Evolutionary conservation across 768 basidiomycete species (phyloP).

Genomic region (Termitomyces sp.): DNA sequence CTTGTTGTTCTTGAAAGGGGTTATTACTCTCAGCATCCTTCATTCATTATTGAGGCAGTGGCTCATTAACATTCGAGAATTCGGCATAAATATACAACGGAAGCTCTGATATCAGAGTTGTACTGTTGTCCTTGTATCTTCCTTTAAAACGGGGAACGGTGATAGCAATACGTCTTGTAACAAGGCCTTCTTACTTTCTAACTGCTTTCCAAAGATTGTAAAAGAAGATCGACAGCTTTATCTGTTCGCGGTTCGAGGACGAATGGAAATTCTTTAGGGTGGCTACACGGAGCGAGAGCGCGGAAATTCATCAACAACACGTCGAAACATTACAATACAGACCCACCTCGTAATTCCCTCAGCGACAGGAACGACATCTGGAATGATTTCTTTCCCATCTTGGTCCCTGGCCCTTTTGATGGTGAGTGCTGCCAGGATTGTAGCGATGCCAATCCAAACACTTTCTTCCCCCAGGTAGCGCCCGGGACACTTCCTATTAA

Average conservation of each 20-base stretch:
- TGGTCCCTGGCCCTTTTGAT: slow-evolving; percentile 28
- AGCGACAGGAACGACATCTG: slow-evolving; percentile 8
- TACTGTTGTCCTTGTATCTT: too few species aligned
- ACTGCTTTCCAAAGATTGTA: not conserved
- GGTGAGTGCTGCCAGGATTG: slow-evolving; percentile 22
- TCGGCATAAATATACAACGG: too few species aligned
- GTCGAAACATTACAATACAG: not conserved
- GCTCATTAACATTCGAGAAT: too few species aligned
- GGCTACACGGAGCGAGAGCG: not conserved
- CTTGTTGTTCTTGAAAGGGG: not conserved
- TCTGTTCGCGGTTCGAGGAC: not conserved
- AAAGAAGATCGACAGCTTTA: not conserved
- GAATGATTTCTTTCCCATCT: slow-evolving; percentile 29
- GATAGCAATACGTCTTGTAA: too few species aligned
- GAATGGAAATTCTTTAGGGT: not conserved
- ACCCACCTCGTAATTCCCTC: slow-evolving; percentile 1
- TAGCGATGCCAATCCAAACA: slow-evolving; percentile 20
- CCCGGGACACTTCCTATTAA: slow-evolving; percentile 29
- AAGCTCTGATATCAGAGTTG: too few species aligned
- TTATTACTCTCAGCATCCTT: not conserved
- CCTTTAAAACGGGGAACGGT: too few species aligned
- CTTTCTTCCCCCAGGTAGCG: slow-evolving; percentile 36
- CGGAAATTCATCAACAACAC: not conserved
- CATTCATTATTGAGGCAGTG: too few species aligned
- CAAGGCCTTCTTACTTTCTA: not conserved